Evolutionary conservation across 1,284 basidiomycete genomes (phyloP), one percentile per base, ranked within the genome.

Genomic region (Ceratobasidium sp.): DNA sequence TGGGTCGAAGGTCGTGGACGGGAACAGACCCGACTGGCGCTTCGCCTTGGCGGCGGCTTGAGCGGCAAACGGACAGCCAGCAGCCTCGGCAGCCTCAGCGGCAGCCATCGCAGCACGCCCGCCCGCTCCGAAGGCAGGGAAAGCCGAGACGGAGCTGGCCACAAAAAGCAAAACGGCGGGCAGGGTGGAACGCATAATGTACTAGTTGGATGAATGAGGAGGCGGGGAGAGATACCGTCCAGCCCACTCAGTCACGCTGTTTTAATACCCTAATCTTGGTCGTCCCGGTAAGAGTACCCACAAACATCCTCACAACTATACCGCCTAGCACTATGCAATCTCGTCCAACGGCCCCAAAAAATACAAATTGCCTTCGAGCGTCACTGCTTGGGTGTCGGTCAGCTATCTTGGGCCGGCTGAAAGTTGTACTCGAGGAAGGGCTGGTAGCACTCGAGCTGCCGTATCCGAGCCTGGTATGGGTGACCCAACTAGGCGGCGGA

Each of bases 11-110:
- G n/a, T 20, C 17, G 48, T 54, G 3, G 38, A n/a, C n/a, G 61
- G 28, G 38, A 64, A 7, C 15, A 17, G 4, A n/a, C 48, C 67
- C 5, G 20, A 13, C 48, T 71, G 69, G n/a, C 69, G 69, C 69
- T 71, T 71, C 13, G 48, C 52, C 12, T 56, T 23, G 3, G 67
- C 23, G 13, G 20, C 4, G 28, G 17, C 15, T 9, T 38, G 7
- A 54, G 46, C 23, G 6, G 69, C 69, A 71, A 59, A 61, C 10
- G 69, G 69, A n/a, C 69, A 71, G n/a, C 56, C 69, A 23, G 52
- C 48, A 10, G 23, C 10, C 12, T 48, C 23, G 48, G 44, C 23
- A 13, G 12, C 23, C 12, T n/a, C 48, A 26, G 28, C 20, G 17
- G 52, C 20, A 38, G 61, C 38, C 28, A 40, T 40, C 33, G 38